Percentiles rank a stretch among this genome's conserved stretches.
These are phyloP conservation scores for Phytophthora macrochlamydospora DNA, from an alignment of 352 stramenopile species.

Conservation along the genomic window DNA sequence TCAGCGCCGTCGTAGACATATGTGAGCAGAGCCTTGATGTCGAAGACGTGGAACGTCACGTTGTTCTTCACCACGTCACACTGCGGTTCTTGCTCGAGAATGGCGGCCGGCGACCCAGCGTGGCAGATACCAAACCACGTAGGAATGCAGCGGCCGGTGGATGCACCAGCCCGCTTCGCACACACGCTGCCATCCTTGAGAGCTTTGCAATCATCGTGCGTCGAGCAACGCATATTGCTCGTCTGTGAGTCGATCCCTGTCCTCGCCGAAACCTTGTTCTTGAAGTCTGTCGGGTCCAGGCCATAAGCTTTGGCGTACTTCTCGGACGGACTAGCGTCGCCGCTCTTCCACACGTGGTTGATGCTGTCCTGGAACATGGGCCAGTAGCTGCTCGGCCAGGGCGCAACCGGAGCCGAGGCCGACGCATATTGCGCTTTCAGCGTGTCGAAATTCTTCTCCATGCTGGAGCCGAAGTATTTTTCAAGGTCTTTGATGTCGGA, in stretches of 20 bases:
- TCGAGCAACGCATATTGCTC: conserved; percentile 12
- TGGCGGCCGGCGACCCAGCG: conserved; percentile 33
- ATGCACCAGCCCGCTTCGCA: conserved; percentile 16
- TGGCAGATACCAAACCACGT: conserved; percentile 43
- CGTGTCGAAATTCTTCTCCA: conserved; percentile 34
- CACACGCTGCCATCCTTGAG: conserved; percentile 23
- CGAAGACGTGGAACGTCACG: conserved; percentile 35
- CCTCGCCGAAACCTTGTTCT: conserved; percentile 31
- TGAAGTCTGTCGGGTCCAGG: conserved; percentile 35
- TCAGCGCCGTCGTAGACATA: conserved; percentile 27
- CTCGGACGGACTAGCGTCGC: conserved; percentile 29
- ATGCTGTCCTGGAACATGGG: conserved; percentile 59
- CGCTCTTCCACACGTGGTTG: conserved; percentile 43
- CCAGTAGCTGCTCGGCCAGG: conserved; percentile 63
- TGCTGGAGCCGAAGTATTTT: conserved; percentile 32
- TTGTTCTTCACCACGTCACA: conserved; percentile 34
- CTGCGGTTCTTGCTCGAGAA: conserved; percentile 36
- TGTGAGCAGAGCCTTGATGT: conserved; percentile 35
- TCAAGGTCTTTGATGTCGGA: conserved; percentile 36
- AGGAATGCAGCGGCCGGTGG: conserved; percentile 29
- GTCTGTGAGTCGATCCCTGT: conserved; percentile 34
- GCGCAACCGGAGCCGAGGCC: conserved; percentile 12
- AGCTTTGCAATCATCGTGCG: conserved; percentile 14
- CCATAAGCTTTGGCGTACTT: conserved; percentile 49
- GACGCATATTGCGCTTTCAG: conserved; percentile 30